Evolutionary conservation across 176 grass and related monocot genomes (phyloP).

Genomic region (Hordeum marinum): DNA sequence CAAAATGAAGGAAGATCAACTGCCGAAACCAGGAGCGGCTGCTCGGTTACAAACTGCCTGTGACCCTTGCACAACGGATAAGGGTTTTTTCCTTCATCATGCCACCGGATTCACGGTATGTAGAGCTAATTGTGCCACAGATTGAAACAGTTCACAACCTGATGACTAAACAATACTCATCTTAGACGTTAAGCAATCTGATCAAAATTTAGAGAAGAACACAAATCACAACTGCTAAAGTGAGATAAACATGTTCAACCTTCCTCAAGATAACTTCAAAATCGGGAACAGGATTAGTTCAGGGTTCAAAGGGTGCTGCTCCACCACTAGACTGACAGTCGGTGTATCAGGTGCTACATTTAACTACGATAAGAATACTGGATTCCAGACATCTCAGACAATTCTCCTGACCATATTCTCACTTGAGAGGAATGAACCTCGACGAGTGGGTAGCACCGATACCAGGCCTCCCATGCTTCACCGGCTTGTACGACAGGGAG

Average conservation of each 20-base stretch:
- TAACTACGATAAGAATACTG: neutral
- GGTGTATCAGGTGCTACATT: constrained; percentile 22
- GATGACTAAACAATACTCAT: no score
- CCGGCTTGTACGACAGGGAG: constrained; percentile 78
- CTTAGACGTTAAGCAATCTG: no score
- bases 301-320: neutral
- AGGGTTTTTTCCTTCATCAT: no score
- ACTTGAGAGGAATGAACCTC: constrained; percentile 79
- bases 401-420: neutral
- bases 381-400: neutral
- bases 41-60: no score
- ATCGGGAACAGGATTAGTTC: constrained; percentile 19
- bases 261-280: neutral
- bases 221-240: no score
- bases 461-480: constrained; percentile 80
- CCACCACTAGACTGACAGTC: neutral
- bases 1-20: no score
- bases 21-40: no score
- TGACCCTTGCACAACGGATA: no score
- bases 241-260: neutral
- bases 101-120: no score
- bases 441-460: constrained; percentile 83
- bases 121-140: no score
- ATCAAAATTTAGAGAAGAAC: no score
- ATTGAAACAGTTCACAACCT: no score